Conservation (phyloP, 176 grass and related monocot species). For the Oropetium thomaeum region DNA sequence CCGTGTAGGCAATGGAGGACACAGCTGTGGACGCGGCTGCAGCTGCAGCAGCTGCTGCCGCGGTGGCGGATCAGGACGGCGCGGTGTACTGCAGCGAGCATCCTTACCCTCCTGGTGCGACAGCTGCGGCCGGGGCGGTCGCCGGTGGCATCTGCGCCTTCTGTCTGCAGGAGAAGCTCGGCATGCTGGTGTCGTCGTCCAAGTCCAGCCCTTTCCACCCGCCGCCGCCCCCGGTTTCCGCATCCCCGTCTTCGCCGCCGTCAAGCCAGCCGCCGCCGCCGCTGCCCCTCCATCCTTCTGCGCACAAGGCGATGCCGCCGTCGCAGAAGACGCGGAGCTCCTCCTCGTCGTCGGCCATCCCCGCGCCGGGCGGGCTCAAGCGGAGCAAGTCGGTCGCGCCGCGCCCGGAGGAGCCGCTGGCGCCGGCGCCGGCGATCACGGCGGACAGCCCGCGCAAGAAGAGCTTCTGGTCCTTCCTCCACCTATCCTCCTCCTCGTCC, state of each 20-base stretch:
- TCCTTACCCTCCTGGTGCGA: conserved; percentile 62
- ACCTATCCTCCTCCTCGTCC: conserved; percentile 58
- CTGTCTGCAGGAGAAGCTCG: conserved; percentile 99
- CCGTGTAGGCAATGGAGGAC: conserved; percentile 37
- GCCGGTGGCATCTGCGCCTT: conserved; percentile 88
- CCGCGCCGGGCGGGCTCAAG: conserved; percentile 36
- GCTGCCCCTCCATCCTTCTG: conserved; percentile 19
- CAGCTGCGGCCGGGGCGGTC: conserved; percentile 37
- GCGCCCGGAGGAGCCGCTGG: conserved; percentile 43
- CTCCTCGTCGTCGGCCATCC: neutral
- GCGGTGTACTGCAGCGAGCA: conserved; percentile 80
- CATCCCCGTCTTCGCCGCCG: conserved; percentile 50
- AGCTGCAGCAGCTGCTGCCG: neutral
- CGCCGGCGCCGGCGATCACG: conserved; percentile 16
- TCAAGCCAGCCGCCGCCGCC: neutral
- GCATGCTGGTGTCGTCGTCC: conserved; percentile 87
- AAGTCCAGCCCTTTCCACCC: conserved; percentile 78
- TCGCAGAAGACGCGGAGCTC: neutral
- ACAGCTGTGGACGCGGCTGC: conserved; percentile 15
- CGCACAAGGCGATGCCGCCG: conserved; percentile 4
- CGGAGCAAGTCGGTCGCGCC: conserved; percentile 86
- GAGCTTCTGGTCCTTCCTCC: conserved; percentile 99
- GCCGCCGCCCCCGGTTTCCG: conserved; percentile 44
- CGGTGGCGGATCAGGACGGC: conserved; percentile 41
- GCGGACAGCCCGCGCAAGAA: conserved; percentile 83